Conservation (phyloP, 169 alveolate genomes). For the Babesia bigemina region DNA sequence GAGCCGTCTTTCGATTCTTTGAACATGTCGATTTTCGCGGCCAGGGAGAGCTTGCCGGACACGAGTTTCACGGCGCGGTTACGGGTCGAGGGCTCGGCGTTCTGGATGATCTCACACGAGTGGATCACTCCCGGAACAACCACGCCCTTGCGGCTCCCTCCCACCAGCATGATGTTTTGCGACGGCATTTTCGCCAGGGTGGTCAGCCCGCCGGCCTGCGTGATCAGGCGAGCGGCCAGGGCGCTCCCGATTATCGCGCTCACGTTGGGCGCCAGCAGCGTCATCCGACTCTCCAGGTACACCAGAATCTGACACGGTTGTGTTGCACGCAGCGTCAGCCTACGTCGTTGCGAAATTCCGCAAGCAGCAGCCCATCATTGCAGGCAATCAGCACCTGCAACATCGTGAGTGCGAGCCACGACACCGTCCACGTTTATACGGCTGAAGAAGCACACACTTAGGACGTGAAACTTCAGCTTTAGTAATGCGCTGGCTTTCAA, state of each 20-base stretch:
- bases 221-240: conserved; percentile 94
- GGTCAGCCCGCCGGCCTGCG: conserved; percentile 93
- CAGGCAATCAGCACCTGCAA: conserved; percentile 61
- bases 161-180: conserved; percentile 87
- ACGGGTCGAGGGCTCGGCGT: conserved; percentile 71
- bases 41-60: conserved; percentile 80
- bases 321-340: background rate
- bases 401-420: background rate
- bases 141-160: conserved; percentile 70
- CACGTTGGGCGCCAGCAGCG: conserved; percentile 94
- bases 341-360: conserved; percentile 64
- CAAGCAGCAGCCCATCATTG: conserved; percentile 76
- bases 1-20: conserved; percentile 72
- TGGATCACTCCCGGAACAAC: conserved; percentile 73
- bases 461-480: too few species aligned
- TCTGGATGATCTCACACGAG: conserved; percentile 79
- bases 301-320: conserved; percentile 43
- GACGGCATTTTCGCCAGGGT: conserved; percentile 92
- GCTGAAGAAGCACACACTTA: too few species aligned
- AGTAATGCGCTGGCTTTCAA: too few species aligned
- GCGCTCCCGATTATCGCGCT: conserved; percentile 94
- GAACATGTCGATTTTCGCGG: conserved; percentile 84
- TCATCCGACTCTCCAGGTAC: conserved; percentile 90
- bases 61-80: conserved; percentile 81
- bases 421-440: too few species aligned